Conservation (phyloP, 73 alveolate genomes). For the Paramecium sexaurelia region DNA sequence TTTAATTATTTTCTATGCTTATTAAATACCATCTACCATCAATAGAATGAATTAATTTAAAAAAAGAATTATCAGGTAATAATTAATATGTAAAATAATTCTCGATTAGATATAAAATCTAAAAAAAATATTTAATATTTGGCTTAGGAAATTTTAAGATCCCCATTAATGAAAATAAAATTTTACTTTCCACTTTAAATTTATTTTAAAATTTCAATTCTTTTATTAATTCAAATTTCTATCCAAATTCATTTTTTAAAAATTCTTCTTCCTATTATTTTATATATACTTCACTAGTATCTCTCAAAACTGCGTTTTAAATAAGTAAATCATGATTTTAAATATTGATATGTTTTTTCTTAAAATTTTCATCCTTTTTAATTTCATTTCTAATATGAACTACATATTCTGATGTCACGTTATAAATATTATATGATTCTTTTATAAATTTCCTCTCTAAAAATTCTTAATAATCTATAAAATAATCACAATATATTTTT, state of each 20-base stretch:
- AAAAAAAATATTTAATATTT: constrained; percentile 27
- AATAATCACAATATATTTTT: constrained; percentile 20
- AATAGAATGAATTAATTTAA: neutral
- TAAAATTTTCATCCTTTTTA: constrained; percentile 13
- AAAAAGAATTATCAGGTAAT: constrained; percentile 16
- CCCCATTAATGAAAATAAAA: constrained; percentile 47
- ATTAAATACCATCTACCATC: constrained; percentile 39
- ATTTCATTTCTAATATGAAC: constrained; percentile 39
- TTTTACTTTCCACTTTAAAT: constrained; percentile 44
- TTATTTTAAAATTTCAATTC: constrained; percentile 46
- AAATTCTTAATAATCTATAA: neutral
- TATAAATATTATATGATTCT: neutral
- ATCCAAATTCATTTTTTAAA: neutral
- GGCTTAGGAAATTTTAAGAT: constrained; percentile 44
- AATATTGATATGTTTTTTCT: neutral
- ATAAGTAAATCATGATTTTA: constrained; percentile 15
- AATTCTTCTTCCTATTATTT: neutral
- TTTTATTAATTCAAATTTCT: constrained; percentile 12
- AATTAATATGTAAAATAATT: constrained; percentile 31
- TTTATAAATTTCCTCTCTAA: neutral
- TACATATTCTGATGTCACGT: constrained; percentile 18
- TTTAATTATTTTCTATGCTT: constrained; percentile 4
- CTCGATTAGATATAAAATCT: constrained; percentile 25
- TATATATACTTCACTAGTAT: neutral
- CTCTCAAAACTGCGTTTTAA: constrained; percentile 49